Base-by-base conservation (phyloP, 2,329 filamentous ascomycete genomes). In the Claviceps humidiphila region DNA sequence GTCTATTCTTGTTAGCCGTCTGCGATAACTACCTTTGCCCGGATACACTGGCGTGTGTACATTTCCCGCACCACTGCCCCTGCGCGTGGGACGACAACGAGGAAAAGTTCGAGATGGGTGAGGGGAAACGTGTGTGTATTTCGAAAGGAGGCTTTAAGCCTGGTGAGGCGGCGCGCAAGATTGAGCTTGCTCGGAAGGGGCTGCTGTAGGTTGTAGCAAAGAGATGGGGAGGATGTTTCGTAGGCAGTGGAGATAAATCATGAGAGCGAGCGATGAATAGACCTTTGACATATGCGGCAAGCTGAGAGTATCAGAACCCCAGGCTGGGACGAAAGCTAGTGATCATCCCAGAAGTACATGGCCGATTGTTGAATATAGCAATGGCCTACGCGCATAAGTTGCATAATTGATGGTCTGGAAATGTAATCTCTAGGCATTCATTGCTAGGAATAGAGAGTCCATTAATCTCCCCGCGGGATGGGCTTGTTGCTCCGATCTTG, bases 1-100 rank as follows among this genome's bases (percentile, higher is more conserved):
- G 8, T 5, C 2, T 24, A 5, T 44, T 22, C 13, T 7, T 6
- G 13, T 26, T 56, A 87, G 87, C 89, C n/a, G 77, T 82, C 61
- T 98, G 93, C 75, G 81, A 87, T 62, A 90, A 91, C 60, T 98
- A 96, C 66, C 82, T 98, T 52, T 98, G 93, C 66, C 90, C 93
- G 2, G 88, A 89, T 58, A 97, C 93, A 0, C 79, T 98, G 55
- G 87, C 90, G 39, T 98, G 93, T 72, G 93, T 98, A 6, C 85
- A 94, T 66, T 93, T 95, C 71, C 90, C 93, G 1, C 91, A 97
- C 67, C 93, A 98, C 70, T 98, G 93, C 69, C 93, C 93, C 30
- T 98, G 93, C 71, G 77, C 89, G 2, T 95, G 85, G 72, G 82
- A 85, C 1, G 70, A 74, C 8, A 74, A 85, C 56, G 83, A 91